Evolutionary conservation across 2,329 filamentous ascomycete species (phyloP), one percentile per base, ranked within the genome.

Genomic region (Xylariales sp.): DNA sequence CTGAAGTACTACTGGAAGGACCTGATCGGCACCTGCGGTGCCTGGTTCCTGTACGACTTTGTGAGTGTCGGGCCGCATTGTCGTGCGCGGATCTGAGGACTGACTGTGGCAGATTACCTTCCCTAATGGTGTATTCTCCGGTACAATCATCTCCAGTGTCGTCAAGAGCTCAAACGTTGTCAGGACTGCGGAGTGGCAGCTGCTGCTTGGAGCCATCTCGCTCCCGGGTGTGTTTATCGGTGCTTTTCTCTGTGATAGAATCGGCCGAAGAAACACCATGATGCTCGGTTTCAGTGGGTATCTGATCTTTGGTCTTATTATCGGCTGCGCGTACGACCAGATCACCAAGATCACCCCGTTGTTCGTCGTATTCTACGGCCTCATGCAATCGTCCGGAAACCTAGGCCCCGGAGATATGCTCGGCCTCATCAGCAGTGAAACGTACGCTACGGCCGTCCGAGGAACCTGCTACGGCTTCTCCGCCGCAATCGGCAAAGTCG

Each of bases 1-100:
- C 27, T 74, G 8, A 63, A 62, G 15, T 78, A 69, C 52, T 79
- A 79, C 57, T 78, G 75, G 74, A 71, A 66, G 50, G 59, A 67
- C 2, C 56, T 80, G 9, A 58, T 73, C 22, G 73, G 76, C 8
- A 76, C 74, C 8, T 73, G 66, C 41, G 66, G 71, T 8, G 74
- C 75, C 37, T 78, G 73, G 71, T 78, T 78, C 53, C 63, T 77
- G 24, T 61, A 60, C 48, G 56, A 55, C 43, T 52, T 51, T 28
- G 54, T 56, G 2, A 29, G 37, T 39, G 3, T 45, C 45, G 25
- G 48, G 49, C 9, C 49, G 45, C 4, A 51, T 49, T 38, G 50
- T 54, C 38, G 27, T 55, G 2, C 45, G 55, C 12, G 8, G 46
- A 49, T 1, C 45, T 49, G 0, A 65, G 62, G 4, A 70, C 71